Conservation (phyloP, 106 monocot species). For the Apostasia ramifera region DNA sequence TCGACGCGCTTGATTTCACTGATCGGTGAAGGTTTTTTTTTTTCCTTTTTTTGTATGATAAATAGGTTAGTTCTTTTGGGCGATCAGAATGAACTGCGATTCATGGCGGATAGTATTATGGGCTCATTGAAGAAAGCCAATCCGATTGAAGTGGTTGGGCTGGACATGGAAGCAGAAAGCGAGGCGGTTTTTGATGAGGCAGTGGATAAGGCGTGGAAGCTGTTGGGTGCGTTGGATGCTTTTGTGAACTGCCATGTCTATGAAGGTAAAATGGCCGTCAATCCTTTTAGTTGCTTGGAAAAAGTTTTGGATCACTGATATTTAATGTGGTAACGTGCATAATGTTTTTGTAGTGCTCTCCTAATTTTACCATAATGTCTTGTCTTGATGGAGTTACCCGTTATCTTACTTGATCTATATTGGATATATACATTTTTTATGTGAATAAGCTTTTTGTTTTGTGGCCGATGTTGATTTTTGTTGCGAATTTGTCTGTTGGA, state of each 20-base stretch:
- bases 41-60: too few species aligned
- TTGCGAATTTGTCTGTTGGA: too few species aligned
- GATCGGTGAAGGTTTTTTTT: too few species aligned
- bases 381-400: too few species aligned
- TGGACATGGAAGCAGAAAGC: constrained; percentile 59
- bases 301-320: not conserved
- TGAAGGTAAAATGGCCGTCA: constrained; percentile 49
- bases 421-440: too few species aligned
- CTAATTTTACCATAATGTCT: too few species aligned
- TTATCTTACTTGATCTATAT: too few species aligned
- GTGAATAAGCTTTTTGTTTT: too few species aligned
- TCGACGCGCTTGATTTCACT: too few species aligned
- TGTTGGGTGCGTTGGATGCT: constrained; percentile 59
- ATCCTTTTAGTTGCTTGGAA: not conserved
- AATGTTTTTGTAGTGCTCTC: too few species aligned
- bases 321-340: too few species aligned
- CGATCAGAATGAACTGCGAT: constrained; percentile 37
- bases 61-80: constrained; percentile 78
- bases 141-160: constrained; percentile 46
- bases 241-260: constrained; percentile 75
- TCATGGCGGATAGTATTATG: constrained; percentile 30
- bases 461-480: too few species aligned
- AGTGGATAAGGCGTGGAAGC: constrained; percentile 58
- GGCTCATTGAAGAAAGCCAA: constrained; percentile 24
- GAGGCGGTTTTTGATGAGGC: constrained; percentile 63